Evolutionary conservation across 2,329 filamentous ascomycete genomes (phyloP).

Genomic region (Aspergillus hiratsukae): DNA sequence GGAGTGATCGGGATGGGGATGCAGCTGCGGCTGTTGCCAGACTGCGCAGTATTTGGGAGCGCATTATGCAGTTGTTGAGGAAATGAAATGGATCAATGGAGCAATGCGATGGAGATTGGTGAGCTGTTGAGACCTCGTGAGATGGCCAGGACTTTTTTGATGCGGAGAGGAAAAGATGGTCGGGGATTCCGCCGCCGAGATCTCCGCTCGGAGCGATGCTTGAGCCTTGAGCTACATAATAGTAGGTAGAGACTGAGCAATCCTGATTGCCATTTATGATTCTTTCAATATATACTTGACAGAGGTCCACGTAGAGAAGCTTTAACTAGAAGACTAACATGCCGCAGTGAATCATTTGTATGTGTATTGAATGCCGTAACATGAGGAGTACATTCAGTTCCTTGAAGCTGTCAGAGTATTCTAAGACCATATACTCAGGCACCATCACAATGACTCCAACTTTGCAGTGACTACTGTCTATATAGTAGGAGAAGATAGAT

Average conservation of each 20-base stretch:
- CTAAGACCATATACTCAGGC: too few species aligned
- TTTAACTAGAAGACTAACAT: too few species aligned
- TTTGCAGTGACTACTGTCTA: too few species aligned
- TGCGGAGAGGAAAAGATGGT: conserved; percentile 13
- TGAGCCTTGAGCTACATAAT: not conserved
- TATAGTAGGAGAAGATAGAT: not conserved
- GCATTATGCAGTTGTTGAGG: not conserved
- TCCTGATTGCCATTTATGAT: not conserved
- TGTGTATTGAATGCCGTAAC: too few species aligned
- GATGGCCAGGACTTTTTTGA: not conserved
- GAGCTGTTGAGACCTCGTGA: not conserved
- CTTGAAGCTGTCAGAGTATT: too few species aligned
- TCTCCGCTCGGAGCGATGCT: not conserved
- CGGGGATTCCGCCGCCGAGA: conserved; percentile 4
- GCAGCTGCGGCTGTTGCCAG: not conserved
- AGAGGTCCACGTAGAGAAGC: too few species aligned
- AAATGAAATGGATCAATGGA: not conserved
- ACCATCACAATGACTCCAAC: too few species aligned
- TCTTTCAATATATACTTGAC: not conserved
- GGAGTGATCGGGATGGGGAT: not conserved
- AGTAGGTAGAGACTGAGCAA: not conserved
- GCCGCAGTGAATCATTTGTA: too few species aligned
- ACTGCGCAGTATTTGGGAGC: not conserved
- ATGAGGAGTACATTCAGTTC: too few species aligned
- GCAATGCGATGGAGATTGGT: not conserved